phyloP scores from a whole-genome alignment of 306 rosid genomes.

The Glycyrrhiza uralensis region DNA sequence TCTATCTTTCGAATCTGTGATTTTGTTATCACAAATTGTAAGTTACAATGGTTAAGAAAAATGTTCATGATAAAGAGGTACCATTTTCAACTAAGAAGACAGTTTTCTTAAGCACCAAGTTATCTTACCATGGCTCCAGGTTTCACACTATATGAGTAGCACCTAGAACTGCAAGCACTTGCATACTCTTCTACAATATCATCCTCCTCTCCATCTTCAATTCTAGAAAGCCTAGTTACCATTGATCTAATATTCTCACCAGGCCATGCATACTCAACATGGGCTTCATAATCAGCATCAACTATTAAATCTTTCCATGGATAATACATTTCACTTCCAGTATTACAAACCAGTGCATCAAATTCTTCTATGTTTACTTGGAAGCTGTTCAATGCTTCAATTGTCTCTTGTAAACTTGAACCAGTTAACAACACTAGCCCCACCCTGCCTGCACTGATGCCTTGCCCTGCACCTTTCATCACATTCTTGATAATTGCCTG shows the following conservation, averaged over 20 bases:
- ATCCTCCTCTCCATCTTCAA: slow-evolving; percentile 51
- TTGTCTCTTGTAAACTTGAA: slow-evolving; percentile 55
- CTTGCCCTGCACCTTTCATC: slow-evolving; percentile 40
- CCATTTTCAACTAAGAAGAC: neutral
- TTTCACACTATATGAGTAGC: slow-evolving; percentile 60
- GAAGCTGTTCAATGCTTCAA: slow-evolving; percentile 45
- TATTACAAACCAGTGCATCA: slow-evolving; percentile 67
- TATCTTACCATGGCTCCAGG: slow-evolving; percentile 45
- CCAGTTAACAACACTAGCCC: slow-evolving; percentile 65
- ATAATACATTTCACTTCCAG: slow-evolving; percentile 80
- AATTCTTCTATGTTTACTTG: slow-evolving; percentile 58
- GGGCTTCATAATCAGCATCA: slow-evolving; percentile 70
- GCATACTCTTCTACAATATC: slow-evolving; percentile 50
- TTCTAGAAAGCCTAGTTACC: slow-evolving; percentile 57
- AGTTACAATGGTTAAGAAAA: neutral
- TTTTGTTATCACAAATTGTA: slow-evolving; percentile 7
- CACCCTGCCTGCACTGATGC: slow-evolving; percentile 41
- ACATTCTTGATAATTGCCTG: slow-evolving; percentile 39
- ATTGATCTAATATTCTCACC: slow-evolving; percentile 66
- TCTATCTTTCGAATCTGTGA: slow-evolving; percentile 48
- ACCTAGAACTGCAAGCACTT: slow-evolving; percentile 51
- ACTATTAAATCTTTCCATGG: slow-evolving; percentile 67
- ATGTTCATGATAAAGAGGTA: neutral
- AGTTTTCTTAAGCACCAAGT: neutral
- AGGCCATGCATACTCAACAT: slow-evolving; percentile 68